These are phyloP conservation scores for Larix kaempferi DNA, from an alignment of 75 land plant species.

Conservation along the genomic window DNA sequence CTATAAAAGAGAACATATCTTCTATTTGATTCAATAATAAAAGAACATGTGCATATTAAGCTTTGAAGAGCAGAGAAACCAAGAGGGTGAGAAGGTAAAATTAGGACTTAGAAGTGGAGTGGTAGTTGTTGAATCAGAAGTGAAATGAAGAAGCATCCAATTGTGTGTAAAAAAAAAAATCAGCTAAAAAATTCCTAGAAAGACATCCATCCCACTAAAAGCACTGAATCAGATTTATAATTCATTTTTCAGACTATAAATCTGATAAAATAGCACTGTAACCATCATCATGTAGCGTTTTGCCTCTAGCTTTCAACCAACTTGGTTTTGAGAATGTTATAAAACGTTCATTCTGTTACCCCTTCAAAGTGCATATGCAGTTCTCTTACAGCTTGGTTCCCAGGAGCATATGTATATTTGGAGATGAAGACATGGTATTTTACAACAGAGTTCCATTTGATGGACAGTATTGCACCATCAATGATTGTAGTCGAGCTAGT, in stretches of 20 bases:
- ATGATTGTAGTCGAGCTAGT: too few relatives aligned
- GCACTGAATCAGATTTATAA: background rate
- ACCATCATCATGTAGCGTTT: background rate
- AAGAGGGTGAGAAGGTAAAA: background rate
- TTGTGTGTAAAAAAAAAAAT: background rate
- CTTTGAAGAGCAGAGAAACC: background rate
- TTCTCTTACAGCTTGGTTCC: background rate
- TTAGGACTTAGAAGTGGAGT: background rate
- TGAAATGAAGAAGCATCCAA: background rate
- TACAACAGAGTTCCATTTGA: too few relatives aligned
- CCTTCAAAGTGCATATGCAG: too few relatives aligned
- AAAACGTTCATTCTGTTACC: too few relatives aligned
- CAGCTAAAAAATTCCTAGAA: background rate
- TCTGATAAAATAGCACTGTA: background rate
- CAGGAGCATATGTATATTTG: background rate
- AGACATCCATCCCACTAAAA: background rate
- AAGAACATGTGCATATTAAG: background rate
- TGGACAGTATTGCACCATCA: too few relatives aligned
- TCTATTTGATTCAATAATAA: background rate
- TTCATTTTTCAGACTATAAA: background rate
- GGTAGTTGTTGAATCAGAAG: background rate
- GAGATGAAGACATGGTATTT: too few relatives aligned
- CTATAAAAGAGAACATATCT: too few relatives aligned
- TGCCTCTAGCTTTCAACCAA: too few relatives aligned
- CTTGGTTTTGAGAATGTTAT: too few relatives aligned